A percentile compares a stretch with the other conserved stretches of the same genome.
phyloP scores from a whole-genome alignment of 2,329 filamentous ascomycete species.

The Ascochyta fabae region DNA sequence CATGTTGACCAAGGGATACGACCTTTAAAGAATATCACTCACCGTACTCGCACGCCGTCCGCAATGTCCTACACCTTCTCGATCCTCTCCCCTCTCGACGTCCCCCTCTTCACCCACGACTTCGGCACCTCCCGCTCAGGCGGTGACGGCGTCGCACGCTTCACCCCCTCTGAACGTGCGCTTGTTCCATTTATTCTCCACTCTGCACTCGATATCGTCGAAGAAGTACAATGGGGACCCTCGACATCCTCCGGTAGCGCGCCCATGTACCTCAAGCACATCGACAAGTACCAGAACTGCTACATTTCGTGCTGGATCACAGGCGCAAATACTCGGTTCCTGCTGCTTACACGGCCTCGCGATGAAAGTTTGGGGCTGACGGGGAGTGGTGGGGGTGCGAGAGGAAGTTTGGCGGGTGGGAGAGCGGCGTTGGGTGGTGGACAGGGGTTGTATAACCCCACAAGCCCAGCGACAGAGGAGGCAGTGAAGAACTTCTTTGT shows the following conservation, averaged over 20 bases:
- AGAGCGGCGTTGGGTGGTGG: slow-evolving; percentile 33
- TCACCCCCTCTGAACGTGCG: slow-evolving; percentile 85
- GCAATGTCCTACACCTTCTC: slow-evolving; percentile 98
- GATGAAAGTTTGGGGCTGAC: slow-evolving; percentile 46
- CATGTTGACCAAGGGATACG: neutral
- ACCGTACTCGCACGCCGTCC: neutral
- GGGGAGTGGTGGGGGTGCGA: slow-evolving; percentile 27
- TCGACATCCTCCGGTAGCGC: slow-evolving; percentile 37
- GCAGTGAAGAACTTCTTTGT: slow-evolving; percentile 93
- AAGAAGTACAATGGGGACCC: slow-evolving; percentile 89
- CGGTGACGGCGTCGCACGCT: slow-evolving; percentile 89
- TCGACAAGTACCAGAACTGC: slow-evolving; percentile 96
- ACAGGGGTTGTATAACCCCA: slow-evolving; percentile 72
- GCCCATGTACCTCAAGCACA: slow-evolving; percentile 87
- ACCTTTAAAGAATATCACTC: too few relatives aligned
- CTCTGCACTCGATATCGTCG: slow-evolving; percentile 90
- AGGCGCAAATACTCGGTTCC: slow-evolving; percentile 88
- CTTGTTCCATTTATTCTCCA: slow-evolving; percentile 98
- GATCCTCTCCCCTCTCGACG: slow-evolving; percentile 94
- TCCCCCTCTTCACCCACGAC: slow-evolving; percentile 94
- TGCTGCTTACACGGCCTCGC: slow-evolving; percentile 84
- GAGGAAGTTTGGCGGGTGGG: slow-evolving; percentile 43
- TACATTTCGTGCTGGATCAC: slow-evolving; percentile 96
- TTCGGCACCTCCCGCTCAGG: slow-evolving; percentile 97
- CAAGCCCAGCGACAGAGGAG: slow-evolving; percentile 89